Evolutionary conservation across 2,329 filamentous ascomycete species (phyloP), one percentile per base, ranked within the genome.

Genomic region (Fusarium keratoplasticum): DNA sequence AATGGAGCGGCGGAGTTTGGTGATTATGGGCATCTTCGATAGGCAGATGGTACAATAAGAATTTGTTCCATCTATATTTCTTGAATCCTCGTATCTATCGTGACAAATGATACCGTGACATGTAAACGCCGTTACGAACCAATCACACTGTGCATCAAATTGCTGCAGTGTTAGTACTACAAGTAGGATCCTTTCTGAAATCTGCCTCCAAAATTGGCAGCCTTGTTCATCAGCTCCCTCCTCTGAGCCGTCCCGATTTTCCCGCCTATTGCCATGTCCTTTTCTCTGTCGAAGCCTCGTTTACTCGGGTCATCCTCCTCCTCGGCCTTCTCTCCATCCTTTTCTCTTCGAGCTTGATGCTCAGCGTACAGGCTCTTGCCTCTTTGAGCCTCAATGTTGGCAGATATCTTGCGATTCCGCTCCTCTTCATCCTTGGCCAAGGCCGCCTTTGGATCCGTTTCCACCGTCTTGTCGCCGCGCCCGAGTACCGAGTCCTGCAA

Each of bases 281-380:
- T 98, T 82, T 98, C 94, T 72, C 91, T 89, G 84, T 98, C 95
- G 83, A 98, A 98, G 0, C 90, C 93, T 70, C 96, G 88, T 83
- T 93, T 93, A 82, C 95, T 98, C 1, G 96, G 96, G 80, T 98
- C 95, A 83, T 98, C 96, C 25, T 96, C 94, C 72, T 94, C 90
- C 71, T 88, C 86, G 8, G 80, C 83, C 71, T 84, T 84, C 52
- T 78, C 70, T 36, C 75, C 66, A 31, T 73, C 79, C 80, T 82
- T 69, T 75, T 80, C 73, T 79, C 80, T 71, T 44, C 61, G 63
- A 25, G 65, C 74, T 29, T 77, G 86, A 76, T 92, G 89, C 73
- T 91, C 86, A 29, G 91, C 89, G 72, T 90, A 89, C 52, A 93
- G 83, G 70, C 88, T 91, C 80, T 84, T 87, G 4, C 88, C 88